phyloP scores from a whole-genome alignment of 139 green algal genomes.

The Micractinium sp. region DNA sequence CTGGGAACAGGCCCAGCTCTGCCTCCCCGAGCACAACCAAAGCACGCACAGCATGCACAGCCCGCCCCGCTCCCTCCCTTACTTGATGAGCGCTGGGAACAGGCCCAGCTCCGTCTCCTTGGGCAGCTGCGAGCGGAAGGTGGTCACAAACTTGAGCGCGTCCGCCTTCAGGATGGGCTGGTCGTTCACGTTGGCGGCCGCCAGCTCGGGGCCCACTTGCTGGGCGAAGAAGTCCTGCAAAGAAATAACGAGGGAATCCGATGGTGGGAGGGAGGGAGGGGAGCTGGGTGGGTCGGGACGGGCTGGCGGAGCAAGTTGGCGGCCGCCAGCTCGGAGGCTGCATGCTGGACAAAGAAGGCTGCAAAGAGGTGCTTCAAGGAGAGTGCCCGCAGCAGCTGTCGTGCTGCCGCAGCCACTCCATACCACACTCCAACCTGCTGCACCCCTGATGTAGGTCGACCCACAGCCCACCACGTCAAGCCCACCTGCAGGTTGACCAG shows the following conservation, averaged over 20 bases:
- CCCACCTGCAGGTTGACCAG: conserved; percentile 89
- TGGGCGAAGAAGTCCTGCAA: conserved; percentile 60
- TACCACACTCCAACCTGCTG: too few species aligned
- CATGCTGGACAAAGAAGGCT: too few species aligned
- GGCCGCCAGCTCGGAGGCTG: too few species aligned
- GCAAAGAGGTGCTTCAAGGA: too few species aligned
- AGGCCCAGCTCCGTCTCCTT: conserved; percentile 69
- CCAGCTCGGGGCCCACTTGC: conserved; percentile 86
- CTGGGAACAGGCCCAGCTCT: conserved; percentile 70
- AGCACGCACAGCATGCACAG: not conserved
- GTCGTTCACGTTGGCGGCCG: conserved; percentile 57
- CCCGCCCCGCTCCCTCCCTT: not conserved
- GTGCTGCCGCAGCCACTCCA: too few species aligned
- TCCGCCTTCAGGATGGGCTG: conserved; percentile 93
- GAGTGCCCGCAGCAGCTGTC: too few species aligned
- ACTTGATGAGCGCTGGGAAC: conserved; percentile 72
- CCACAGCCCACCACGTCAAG: too few species aligned
- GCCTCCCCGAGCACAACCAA: conserved; percentile 71
- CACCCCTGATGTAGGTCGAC: too few species aligned
- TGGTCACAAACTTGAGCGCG: conserved; percentile 96
- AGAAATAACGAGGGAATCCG: not conserved
- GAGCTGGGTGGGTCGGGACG: not conserved
- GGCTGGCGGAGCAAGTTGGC: not conserved
- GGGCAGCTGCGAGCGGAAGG: conserved; percentile 87
- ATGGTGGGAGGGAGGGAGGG: not conserved